Base-by-base conservation (phyloP, 805 yeast species). In the Kluyveromyces wickerhamii region DNA sequence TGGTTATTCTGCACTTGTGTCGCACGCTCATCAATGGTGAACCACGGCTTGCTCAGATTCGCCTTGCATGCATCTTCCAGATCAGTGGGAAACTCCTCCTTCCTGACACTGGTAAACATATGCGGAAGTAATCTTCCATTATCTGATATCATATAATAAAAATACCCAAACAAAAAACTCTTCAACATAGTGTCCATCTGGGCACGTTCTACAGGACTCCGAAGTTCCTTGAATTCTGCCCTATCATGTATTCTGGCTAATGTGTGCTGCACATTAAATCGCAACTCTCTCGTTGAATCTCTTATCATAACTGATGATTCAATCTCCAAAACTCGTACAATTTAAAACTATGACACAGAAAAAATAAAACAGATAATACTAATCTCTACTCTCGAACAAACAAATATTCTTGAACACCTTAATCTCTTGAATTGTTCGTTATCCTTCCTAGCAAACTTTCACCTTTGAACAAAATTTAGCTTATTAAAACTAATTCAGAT, bases 1-100 rank as follows among this genome's bases (percentile, higher is more conserved):
- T 82, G 84, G 25, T 62, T 55, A 21, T 58, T 52, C 22, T 36
- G 40, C 4, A 31, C 34, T 11, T 31, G 39, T 14, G 38, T 27
- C n/a, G 24, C 34, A 5, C 34, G 18, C 21, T 45, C 48, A 27
- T 39, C 44, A 11, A 47, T 36, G 20, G 32, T 35, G 25, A 42
- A 49, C 24, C 44, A 48, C 14, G 50, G 48, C 11, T 34, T 35
- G 13, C 41, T 43, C 20, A 34, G 23, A 7, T 43, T 40, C n/a
- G 45, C 17, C 27, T 42, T 41, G 28, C 47, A 6, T 3, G 44
- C 45, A 13, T 48, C 49, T 11, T 47, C 51, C 17, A 45, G 31
- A 27, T 39, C 23, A 7, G 12, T 18, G 7, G 55, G 58, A 31
- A 48, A 48, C 20, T 42, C 42, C 7, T 37, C 39, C 11, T 24